Percentiles rank a stretch among this genome's conserved stretches.
phyloP scores from a whole-genome alignment of 345 rosid genomes.

The Atalantia buxifolia region DNA sequence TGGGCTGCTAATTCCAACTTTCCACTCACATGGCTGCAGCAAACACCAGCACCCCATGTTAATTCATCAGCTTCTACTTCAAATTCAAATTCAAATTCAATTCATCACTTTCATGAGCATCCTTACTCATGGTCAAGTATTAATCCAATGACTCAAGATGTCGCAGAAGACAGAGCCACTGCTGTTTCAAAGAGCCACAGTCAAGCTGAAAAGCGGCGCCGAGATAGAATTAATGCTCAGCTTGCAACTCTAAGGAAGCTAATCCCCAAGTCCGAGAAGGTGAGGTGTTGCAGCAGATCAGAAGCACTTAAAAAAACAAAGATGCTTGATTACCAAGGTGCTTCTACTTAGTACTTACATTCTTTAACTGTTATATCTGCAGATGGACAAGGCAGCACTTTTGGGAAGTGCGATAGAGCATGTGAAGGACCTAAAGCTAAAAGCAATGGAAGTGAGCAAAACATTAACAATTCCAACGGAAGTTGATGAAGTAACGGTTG shows the following conservation, averaged over 20 bases:
- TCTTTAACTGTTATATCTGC: slow-evolving; percentile 1
- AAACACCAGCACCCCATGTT: neutral
- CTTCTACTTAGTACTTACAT: neutral
- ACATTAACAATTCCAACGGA: slow-evolving; percentile 56
- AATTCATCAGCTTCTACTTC: neutral
- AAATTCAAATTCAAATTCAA: neutral
- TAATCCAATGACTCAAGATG: slow-evolving; percentile 19
- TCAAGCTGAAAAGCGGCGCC: slow-evolving; percentile 86
- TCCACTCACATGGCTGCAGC: slow-evolving; percentile 17
- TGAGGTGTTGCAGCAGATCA: slow-evolving; percentile 6
- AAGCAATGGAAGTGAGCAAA: slow-evolving; percentile 56
- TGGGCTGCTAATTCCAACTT: slow-evolving; percentile 20
- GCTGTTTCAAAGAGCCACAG: slow-evolving; percentile 60
- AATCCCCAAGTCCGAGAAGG: slow-evolving; percentile 90
- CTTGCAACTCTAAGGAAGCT: slow-evolving; percentile 79
- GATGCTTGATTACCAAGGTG: neutral
- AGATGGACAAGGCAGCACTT: slow-evolving; percentile 95
- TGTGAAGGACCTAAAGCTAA: slow-evolving; percentile 64
- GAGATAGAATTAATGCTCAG: slow-evolving; percentile 85
- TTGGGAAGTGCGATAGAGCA: slow-evolving; percentile 69
- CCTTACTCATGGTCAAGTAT: slow-evolving; percentile 18
- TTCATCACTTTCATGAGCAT: slow-evolving; percentile 8
- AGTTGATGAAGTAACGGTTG: slow-evolving; percentile 63
- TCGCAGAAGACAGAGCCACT: slow-evolving; percentile 34
- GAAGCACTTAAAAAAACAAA: too few relatives aligned